Conservation (phyloP, 108 stramenopile species). For the Pseudonitzschia pungens region DNA sequence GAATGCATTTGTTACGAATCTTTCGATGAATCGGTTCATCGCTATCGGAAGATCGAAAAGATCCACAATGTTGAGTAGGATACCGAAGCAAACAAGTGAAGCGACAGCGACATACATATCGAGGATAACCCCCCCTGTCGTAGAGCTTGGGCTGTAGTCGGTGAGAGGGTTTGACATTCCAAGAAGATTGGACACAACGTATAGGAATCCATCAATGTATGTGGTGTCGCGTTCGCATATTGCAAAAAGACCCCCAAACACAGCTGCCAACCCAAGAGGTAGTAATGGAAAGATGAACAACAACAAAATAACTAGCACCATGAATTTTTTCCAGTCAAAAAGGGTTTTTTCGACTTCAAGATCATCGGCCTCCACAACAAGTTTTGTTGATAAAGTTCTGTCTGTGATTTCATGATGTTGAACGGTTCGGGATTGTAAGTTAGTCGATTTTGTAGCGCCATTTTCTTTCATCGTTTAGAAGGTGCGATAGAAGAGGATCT, state of each 20-base stretch:
- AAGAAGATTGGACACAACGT: slow-evolving; percentile 14
- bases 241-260: slow-evolving; percentile 11
- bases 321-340: not conserved
- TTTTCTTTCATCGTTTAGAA: too few relatives aligned
- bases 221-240: slow-evolving; percentile 32
- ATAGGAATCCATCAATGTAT: slow-evolving; percentile 6
- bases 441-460: too few relatives aligned
- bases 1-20: not conserved
- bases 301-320: not conserved
- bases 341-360: not conserved
- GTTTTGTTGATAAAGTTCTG: too few relatives aligned
- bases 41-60: slow-evolving; percentile 8
- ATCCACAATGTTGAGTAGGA: slow-evolving; percentile 8
- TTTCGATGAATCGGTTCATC: not conserved
- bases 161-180: slow-evolving; percentile 13
- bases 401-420: too few relatives aligned
- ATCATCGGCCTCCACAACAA: not conserved
- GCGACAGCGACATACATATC: slow-evolving; percentile 11
- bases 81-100: slow-evolving; percentile 15
- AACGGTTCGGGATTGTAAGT: too few relatives aligned
- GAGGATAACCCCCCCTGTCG: not conserved
- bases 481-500: too few relatives aligned
- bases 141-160: not conserved
- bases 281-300: slow-evolving; percentile 2
- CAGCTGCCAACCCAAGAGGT: not conserved